A percentile compares a stretch with the other conserved stretches of the same genome.
These are phyloP conservation scores for Gloeopeniophorella convolvens DNA, from an alignment of 768 basidiomycete genomes.

Conservation along the genomic window DNA sequence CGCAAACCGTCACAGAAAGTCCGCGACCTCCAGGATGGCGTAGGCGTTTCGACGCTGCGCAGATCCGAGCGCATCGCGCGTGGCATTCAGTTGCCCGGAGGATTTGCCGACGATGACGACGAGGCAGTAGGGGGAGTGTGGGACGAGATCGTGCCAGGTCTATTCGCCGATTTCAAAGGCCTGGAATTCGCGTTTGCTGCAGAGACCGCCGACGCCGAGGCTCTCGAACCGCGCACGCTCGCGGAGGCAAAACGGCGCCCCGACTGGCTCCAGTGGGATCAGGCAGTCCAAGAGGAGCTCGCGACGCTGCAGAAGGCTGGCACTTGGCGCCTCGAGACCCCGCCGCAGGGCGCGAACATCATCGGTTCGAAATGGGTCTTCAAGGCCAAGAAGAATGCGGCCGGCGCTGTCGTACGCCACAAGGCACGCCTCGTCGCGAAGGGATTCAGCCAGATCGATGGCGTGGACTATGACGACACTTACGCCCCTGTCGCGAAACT, in stretches of 20 bases:
- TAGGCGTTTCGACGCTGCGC: neutral
- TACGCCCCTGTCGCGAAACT: slow-evolving; percentile 22
- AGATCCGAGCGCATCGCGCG: neutral
- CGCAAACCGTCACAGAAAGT: neutral
- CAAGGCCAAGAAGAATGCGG: slow-evolving; percentile 28
- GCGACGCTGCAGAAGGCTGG: slow-evolving; percentile 19
- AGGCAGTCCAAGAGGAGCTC: slow-evolving; percentile 23
- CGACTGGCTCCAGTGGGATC: slow-evolving; percentile 25
- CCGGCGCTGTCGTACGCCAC: slow-evolving; percentile 24
- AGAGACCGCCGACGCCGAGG: neutral
- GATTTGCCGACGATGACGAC: neutral
- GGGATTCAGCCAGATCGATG: slow-evolving; percentile 31
- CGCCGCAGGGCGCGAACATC: neutral
- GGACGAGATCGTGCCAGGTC: neutral
- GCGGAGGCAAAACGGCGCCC: slow-evolving; percentile 24
- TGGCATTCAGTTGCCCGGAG: neutral
- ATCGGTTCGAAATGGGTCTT: slow-evolving; percentile 27
- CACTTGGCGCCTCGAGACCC: neutral
- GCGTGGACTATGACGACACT: slow-evolving; percentile 28
- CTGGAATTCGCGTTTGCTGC: neutral
- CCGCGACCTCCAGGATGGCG: neutral
- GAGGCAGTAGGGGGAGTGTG: neutral
- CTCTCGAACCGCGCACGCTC: neutral
- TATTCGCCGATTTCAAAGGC: neutral
- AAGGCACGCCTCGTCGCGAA: slow-evolving; percentile 33